Evolutionary conservation across 495 filamentous ascomycete genomes (phyloP), one percentile per base, ranked within the genome.

Genomic region (Aspergillus mulundensis): DNA sequence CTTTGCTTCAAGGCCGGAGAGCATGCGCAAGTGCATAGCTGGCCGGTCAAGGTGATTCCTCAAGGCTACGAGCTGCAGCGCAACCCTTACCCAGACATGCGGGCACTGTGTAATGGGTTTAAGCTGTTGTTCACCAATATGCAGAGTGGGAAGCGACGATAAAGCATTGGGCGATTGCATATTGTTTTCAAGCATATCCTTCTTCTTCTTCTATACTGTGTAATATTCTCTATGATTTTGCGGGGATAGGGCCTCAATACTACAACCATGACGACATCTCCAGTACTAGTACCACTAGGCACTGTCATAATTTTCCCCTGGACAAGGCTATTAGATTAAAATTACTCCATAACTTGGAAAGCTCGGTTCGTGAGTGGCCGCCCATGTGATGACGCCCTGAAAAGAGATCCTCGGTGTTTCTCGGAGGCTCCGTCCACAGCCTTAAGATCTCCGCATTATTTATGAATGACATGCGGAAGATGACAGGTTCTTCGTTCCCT

Each of bases 1-100:
- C 83, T 98, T 25, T 94, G 91, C 77, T 98, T 95, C 82, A 97
- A 96, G 74, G 90, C 92, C 7, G 91, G 88, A 40, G 80, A 85
- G 59, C 74, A 77, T 28, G 87, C 91, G 2, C 72, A 71, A 32
- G 79, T 92, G 28, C 82, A 87, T 42, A 84, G 82, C 58, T 97
- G 91, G 93, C 83, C 82, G 7, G 90, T 98, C 54, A 91, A 91
- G 66, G 86, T 97, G 36, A 84, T 97, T 14, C 95, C 94, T 1
- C 85, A 91, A 54, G 87, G 84, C 15, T 98, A 89, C 63, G 92
- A 97, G 74, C 78, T 98, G 56, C 82, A 89, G 66, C 87, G 86
- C 62, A 87, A 87, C 62, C 81, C 84, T 25, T 98, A 97, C 65
- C 93, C 94, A 5, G 91, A 97, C 65, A 95, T 97, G 88, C 79